Conservation (phyloP, 371 early-diverging fungal genomes). For the Rhizopus stolonifer region DNA sequence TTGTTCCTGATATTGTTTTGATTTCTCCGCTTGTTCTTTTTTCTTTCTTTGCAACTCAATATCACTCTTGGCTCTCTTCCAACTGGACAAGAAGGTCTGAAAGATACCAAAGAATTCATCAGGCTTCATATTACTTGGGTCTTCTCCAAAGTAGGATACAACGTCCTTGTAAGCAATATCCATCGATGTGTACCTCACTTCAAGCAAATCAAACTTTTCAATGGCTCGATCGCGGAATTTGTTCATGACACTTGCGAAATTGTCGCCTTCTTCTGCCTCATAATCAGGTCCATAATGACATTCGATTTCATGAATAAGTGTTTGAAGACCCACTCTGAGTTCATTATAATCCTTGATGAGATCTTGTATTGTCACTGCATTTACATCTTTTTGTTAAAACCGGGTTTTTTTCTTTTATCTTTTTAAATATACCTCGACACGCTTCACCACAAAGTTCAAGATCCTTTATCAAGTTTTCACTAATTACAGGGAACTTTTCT, state of each 20-base stretch:
- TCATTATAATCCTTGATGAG: slow-evolving; percentile 58
- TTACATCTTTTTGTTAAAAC: not conserved
- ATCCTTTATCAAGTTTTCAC: slow-evolving; percentile 61
- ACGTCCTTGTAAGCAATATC: slow-evolving; percentile 69
- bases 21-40: slow-evolving; percentile 39
- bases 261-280: slow-evolving; percentile 32
- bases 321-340: slow-evolving; percentile 58
- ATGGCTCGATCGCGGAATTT: slow-evolving; percentile 55
- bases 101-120: slow-evolving; percentile 91
- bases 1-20: slow-evolving; percentile 46
- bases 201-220: slow-evolving; percentile 46
- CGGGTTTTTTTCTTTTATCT: not conserved
- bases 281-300: slow-evolving; percentile 35
- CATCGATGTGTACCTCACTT: slow-evolving; percentile 56
- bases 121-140: slow-evolving; percentile 72
- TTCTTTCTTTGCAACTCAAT: slow-evolving; percentile 32
- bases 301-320: slow-evolving; percentile 49
- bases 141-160: slow-evolving; percentile 82
- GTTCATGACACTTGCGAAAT: slow-evolving; percentile 42
- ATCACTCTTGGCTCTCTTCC: slow-evolving; percentile 53
- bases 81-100: slow-evolving; percentile 77
- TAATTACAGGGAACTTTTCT: slow-evolving; percentile 61
- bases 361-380: slow-evolving; percentile 57
- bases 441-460: slow-evolving; percentile 72
- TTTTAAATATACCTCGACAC: slow-evolving; percentile 63